These are phyloP conservation scores for Saccharomycopsis capsularis DNA, from an alignment of 805 yeast genomes.

Conservation along the genomic window DNA sequence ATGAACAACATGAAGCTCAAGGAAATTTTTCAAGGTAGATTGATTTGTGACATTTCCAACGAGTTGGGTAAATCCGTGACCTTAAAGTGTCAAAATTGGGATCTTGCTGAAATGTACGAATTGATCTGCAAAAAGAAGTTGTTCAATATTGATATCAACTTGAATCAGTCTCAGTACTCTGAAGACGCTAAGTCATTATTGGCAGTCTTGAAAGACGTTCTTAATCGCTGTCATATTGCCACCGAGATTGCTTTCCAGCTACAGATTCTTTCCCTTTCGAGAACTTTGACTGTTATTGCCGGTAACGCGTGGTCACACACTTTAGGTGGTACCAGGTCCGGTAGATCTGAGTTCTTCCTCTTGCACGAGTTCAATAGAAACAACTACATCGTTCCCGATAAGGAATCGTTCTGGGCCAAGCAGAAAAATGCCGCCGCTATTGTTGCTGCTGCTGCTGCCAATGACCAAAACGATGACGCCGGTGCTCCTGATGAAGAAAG, in stretches of 20 bases:
- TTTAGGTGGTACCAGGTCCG: slow-evolving; percentile 89
- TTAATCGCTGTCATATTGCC: slow-evolving; percentile 56
- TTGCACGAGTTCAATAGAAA: slow-evolving; percentile 83
- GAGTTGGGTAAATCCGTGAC: slow-evolving; percentile 93
- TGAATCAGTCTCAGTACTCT: slow-evolving; percentile 55
- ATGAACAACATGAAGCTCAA: slow-evolving; percentile 51
- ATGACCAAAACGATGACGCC: slow-evolving; percentile 25
- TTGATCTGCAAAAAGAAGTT: slow-evolving; percentile 63
- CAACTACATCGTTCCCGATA: slow-evolving; percentile 84
- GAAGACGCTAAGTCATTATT: slow-evolving; percentile 62
- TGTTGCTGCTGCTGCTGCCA: slow-evolving; percentile 20
- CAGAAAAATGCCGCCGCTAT: slow-evolving; percentile 23
- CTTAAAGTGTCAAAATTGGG: slow-evolving; percentile 91
- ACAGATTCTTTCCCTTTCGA: slow-evolving; percentile 83
- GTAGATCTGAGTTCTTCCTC: slow-evolving; percentile 88
- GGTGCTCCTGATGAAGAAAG: slow-evolving; percentile 37
- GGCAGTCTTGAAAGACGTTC: slow-evolving; percentile 65
- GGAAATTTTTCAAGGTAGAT: slow-evolving; percentile 76
- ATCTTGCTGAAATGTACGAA: slow-evolving; percentile 82
- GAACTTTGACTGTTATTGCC: slow-evolving; percentile 85
- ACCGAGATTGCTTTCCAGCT: slow-evolving; percentile 74
- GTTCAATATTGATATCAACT: slow-evolving; percentile 63
- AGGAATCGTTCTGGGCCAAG: slow-evolving; percentile 42
- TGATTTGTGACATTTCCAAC: slow-evolving; percentile 87
- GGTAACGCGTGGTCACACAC: slow-evolving; percentile 98